Base-by-base conservation (phyloP, 2,329 filamentous ascomycete species). In the Colletotrichum salicis region DNA sequence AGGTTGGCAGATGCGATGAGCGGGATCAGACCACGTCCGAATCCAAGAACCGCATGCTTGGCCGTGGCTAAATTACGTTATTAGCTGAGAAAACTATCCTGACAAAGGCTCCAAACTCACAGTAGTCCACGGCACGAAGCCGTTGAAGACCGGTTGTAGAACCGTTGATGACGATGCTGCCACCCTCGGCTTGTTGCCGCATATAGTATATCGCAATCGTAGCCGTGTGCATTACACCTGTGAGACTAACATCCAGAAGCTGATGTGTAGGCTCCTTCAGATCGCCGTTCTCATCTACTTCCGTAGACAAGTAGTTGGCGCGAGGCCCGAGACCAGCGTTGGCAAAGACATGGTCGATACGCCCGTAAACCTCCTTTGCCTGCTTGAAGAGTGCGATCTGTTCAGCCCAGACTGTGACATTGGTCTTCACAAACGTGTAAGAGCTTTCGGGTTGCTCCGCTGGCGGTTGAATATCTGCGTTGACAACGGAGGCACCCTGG, bases 311-410 rank as follows among this genome's bases (percentile, higher is more conserved):
- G 73, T 87, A 89, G 74, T 86, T 78, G 2, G 81, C 81, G 4
- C 81, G 81, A 10, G 85, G 84, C 0, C 80, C 81, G 35, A 90
- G 80, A 19, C 89, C 89, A 0, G 89, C 89, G 74, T 91, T 91
- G 64, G 92, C 90, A 76, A 95, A 94, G 7, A 94, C 93, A 78
- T 93, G 89, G 55, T 93, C 93, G 72, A 96, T 88, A 73, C 94
- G 92, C 77, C 95, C 93, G 73, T 93, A 88, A 64, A 93, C 90
- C 12, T 84, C 79, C 69, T 85, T 83, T 2, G 87, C 80, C 66
- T 82, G 78, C 66, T 86, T 85, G 81, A 91, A 91, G 12, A 91
- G 81, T 0, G 80, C 78, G 13, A 83, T 78, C 10, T 89, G 82
- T 8, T 86, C 84, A 3, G 78, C 73, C 88, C 88, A 90, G 19